Conservation (phyloP, 2,329 filamentous ascomycete genomes). For the Aspergillus sp. region DNA sequence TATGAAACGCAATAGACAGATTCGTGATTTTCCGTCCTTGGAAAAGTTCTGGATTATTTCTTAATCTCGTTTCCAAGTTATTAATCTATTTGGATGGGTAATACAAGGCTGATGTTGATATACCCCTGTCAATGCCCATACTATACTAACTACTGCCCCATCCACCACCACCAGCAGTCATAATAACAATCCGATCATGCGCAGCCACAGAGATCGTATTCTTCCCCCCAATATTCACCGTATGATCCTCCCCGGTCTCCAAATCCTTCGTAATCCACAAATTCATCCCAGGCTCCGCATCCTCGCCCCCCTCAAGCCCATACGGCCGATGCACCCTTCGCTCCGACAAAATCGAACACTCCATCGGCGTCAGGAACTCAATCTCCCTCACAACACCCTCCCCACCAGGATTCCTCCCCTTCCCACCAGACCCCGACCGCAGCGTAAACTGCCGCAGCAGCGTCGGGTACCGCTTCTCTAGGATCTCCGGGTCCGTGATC, state of each 20-base stretch:
- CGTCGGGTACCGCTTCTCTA: slow-evolving; percentile 77
- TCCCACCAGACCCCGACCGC: slow-evolving; percentile 63
- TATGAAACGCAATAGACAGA: not conserved
- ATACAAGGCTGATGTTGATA: not conserved
- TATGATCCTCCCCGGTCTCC: slow-evolving; percentile 52
- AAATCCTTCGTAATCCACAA: slow-evolving; percentile 78
- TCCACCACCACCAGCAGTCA: slow-evolving; percentile 56
- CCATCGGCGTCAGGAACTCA: slow-evolving; percentile 77
- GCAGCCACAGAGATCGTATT: slow-evolving; percentile 61
- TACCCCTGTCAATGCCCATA: too few species aligned
- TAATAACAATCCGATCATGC: slow-evolving; percentile 62
- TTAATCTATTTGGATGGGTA: not conserved
- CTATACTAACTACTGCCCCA: slow-evolving; percentile 24
- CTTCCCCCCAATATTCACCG: slow-evolving; percentile 62
- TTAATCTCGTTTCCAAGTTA: not conserved
- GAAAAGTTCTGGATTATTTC: not conserved
- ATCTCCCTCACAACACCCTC: slow-evolving; percentile 80
- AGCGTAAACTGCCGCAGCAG: slow-evolving; percentile 72
- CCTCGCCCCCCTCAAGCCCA: slow-evolving; percentile 78
- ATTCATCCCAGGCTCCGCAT: slow-evolving; percentile 77
- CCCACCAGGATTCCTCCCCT: slow-evolving; percentile 68
- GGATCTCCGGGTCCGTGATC: slow-evolving; percentile 80
- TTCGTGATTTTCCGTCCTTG: not conserved
- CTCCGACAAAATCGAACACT: slow-evolving; percentile 78
- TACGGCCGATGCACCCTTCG: slow-evolving; percentile 75